Base-by-base conservation (phyloP, 768 basidiomycete species). In the Calocera viscosa region DNA sequence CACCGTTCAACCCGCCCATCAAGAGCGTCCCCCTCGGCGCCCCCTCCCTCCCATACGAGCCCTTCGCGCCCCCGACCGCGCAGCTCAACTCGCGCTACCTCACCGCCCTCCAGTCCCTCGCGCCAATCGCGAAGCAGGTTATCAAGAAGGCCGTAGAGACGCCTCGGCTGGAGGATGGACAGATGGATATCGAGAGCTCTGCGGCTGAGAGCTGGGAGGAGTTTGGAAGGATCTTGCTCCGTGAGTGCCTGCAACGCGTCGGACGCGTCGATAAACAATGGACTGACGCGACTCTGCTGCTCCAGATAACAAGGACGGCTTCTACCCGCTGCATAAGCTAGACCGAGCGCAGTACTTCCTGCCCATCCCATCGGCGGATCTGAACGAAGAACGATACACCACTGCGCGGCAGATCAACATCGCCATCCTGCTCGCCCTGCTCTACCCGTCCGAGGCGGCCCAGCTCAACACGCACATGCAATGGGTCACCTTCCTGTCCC, bases 141-240 rank as follows among this genome's bases (percentile, higher is more conserved):
- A 60, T 60, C 30, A 60, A 32, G 53, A 60, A 28, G 30, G 53
- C 53, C 3, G 30, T 28, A 10, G 53, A 60, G 26, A 60, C 53
- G 53, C 53, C 53, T 11, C 11, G 14, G 8, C 24, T 26, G 26
- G 53, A 60, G 19, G 53, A 60, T 22, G 53, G 53, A 16, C 11
- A 22, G 11, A 2, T 60, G 11, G 53, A 60, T 30, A 26, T 60
- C 3, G 53, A 60, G 53, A 60, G 26, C 30, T 60, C 53, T 5
- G 30, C 53, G 7, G 53, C 53, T 11, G 53, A 60, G 53, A 60
- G 53, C 53, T 60, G 53, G 53, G 53, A 60, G 5, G 53, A 60
- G 53, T 60, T 60, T 32, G 53, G 53, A 26, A 60, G 53, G 53
- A 60, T 60, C 26, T 60, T 60, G 30, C 53, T 60, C 14, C 53